Evolutionary conservation across 768 basidiomycete genomes (phyloP).

Genomic region (Termitomyces heimii): DNA sequence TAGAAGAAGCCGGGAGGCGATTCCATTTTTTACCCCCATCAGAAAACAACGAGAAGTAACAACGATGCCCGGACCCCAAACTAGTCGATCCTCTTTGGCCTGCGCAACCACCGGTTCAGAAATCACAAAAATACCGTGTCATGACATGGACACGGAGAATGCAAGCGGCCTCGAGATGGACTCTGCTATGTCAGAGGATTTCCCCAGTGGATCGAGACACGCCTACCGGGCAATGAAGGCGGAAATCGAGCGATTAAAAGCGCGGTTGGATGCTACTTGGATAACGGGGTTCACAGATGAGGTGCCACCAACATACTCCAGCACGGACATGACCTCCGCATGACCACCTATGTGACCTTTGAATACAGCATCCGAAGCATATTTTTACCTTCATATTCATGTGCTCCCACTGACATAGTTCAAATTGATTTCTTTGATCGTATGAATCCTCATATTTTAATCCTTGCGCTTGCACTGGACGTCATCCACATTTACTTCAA

Average conservation of each 20-base stretch:
- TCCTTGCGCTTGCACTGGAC: too few species aligned
- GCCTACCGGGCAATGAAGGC: conserved; percentile 4
- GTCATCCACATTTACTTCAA: too few species aligned
- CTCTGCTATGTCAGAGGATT: not conserved
- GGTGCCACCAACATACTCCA: conserved; percentile 10
- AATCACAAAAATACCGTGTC: not conserved
- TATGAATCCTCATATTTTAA: too few species aligned
- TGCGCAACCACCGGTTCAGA: not conserved
- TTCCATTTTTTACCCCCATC: not conserved
- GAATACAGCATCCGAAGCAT: not conserved
- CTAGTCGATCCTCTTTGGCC: not conserved
- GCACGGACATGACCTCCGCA: not conserved
- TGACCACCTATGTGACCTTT: not conserved
- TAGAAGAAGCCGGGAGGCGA: not conserved
- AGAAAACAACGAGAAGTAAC: not conserved
- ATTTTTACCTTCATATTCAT: not conserved
- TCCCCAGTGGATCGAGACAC: not conserved
- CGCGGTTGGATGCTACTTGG: conserved; percentile 4
- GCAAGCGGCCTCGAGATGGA: not conserved
- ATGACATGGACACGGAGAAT: not conserved
- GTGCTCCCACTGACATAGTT: not conserved
- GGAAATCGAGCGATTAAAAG: conserved; percentile 5
- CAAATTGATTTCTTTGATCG: too few species aligned
- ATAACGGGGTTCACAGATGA: conserved; percentile 8
- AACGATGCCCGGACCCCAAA: not conserved